phyloP scores from a whole-genome alignment of 176 grass and related monocot species.

The Aegilops umbellulata region DNA sequence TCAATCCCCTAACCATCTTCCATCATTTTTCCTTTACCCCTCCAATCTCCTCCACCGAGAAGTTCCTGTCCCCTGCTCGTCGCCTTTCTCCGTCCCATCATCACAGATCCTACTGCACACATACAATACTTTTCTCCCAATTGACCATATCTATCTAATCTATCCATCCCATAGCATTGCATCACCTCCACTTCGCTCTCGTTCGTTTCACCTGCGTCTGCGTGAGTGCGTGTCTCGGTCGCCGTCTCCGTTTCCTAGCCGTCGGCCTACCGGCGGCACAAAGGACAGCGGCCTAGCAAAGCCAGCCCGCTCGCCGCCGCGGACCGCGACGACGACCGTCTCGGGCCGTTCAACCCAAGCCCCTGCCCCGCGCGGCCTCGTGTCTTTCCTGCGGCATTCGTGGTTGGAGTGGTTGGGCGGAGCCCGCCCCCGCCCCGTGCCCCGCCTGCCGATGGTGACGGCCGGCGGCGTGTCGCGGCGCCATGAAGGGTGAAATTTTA shows the following conservation, averaged over 20 bases:
- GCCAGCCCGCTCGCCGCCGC: constrained; percentile 15
- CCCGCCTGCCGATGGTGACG: constrained; percentile 38
- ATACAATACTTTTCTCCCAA: not conserved
- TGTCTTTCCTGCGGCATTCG: constrained; percentile 17
- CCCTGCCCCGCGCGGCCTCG: not conserved
- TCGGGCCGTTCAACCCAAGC: not conserved
- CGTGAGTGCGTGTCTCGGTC: not conserved
- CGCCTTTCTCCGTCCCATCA: constrained; percentile 21
- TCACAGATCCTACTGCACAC: constrained; percentile 14
- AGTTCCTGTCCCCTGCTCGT: not conserved
- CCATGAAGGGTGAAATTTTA: constrained; percentile 34
- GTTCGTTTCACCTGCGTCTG: constrained; percentile 2
- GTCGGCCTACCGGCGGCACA: not conserved
- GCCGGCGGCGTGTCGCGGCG: constrained; percentile 34
- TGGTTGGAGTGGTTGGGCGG: constrained; percentile 80
- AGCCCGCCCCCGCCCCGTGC: not conserved
- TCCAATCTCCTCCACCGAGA: constrained; percentile 30
- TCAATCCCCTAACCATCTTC: constrained; percentile 15
- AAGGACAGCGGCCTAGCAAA: constrained; percentile 13
- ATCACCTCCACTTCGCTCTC: not conserved
- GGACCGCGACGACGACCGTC: constrained; percentile 26
- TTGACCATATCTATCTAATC: not conserved
- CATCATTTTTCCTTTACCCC: not conserved
- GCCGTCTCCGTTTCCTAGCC: constrained; percentile 22
- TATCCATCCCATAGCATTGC: not conserved